Evolutionary conservation across 2,329 filamentous ascomycete genomes (phyloP), one percentile per base, ranked within the genome.

Genomic region (Ophiocordyceps robertsii): DNA sequence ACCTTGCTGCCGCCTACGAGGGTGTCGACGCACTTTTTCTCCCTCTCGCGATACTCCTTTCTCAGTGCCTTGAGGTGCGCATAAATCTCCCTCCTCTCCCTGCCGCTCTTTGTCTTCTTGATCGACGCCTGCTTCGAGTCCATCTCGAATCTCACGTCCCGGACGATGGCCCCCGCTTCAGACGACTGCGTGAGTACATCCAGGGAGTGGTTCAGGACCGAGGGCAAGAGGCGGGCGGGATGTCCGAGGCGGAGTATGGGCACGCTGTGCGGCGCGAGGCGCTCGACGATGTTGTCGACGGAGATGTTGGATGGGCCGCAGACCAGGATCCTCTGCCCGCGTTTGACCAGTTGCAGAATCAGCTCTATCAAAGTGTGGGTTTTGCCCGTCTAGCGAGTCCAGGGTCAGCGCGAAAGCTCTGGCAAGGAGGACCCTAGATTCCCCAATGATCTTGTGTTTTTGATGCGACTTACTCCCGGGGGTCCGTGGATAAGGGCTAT

Each of bases 261-360:
- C 1, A 95, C 72, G 54, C 87, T 88, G 60, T 89, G 84, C 0
- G 84, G 79, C 2, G 88, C 78, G 2, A 96, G 73, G 8, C 92
- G 80, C 63, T 98, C 92, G 9, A 95, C 89, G 44, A 98, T 94
- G 56, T 98, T 98, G 71, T 98, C 92, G 1, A 98, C 92, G 0
- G 87, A 92, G 52, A 98, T 89, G 58, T 98, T 98, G 29, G 87
- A 95, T 0, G 92, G 92, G 0, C 90, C 92, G 54, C 92, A 96
- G n/a, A 96, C 90, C 2, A 96, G 71, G 11, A 96, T 70, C 2
- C 88, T 77, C 42, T 81, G 72, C 30, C 79, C 74, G 21, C 77
- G 75, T 56, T 80, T 81, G 43, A 93, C 69, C 51, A 96, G 68
- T 56, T 98, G 92, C n/a, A 93, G 70, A 46, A 98, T 94, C 12